Evolutionary conservation across 2,329 filamentous ascomycete genomes (phyloP).

Genomic region (Blastomyces emzantsi): DNA sequence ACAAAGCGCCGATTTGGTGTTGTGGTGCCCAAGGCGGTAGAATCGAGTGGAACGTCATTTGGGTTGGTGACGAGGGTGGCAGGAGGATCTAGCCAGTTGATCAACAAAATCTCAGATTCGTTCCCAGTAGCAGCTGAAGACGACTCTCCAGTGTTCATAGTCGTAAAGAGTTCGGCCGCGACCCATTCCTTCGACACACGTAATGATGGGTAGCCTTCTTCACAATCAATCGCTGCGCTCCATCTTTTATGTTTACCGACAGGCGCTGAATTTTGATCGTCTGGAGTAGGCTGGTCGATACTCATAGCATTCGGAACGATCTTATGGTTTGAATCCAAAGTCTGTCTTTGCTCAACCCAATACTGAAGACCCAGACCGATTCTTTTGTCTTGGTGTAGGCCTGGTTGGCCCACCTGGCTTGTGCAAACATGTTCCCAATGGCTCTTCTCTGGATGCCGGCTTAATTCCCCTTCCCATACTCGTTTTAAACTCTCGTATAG

Average conservation of each 20-base stretch:
- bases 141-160: constrained; percentile 21
- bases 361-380: constrained; percentile 37
- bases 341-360: constrained; percentile 33
- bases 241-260: constrained; percentile 24
- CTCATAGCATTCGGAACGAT: constrained; percentile 26
- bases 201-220: constrained; percentile 38
- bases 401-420: constrained; percentile 35
- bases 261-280: constrained; percentile 16
- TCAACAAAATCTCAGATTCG: constrained; percentile 22
- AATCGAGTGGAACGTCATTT: constrained; percentile 31
- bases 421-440: constrained; percentile 34
- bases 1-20: constrained; percentile 38
- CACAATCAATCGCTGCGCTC: constrained; percentile 36
- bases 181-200: constrained; percentile 39
- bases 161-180: constrained; percentile 27
- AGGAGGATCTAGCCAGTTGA: constrained; percentile 35
- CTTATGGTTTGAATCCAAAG: constrained; percentile 25
- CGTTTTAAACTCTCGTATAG: constrained; percentile 35
- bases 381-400: constrained; percentile 31
- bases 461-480: constrained; percentile 36
- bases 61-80: constrained; percentile 28
- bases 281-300: constrained; percentile 22
- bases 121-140: constrained; percentile 18
- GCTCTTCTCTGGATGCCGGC: constrained; percentile 23
- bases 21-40: constrained; percentile 29